phyloP scores from a whole-genome alignment of 2,329 filamentous ascomycete species.

The Scolecobasidium constrictum region DNA sequence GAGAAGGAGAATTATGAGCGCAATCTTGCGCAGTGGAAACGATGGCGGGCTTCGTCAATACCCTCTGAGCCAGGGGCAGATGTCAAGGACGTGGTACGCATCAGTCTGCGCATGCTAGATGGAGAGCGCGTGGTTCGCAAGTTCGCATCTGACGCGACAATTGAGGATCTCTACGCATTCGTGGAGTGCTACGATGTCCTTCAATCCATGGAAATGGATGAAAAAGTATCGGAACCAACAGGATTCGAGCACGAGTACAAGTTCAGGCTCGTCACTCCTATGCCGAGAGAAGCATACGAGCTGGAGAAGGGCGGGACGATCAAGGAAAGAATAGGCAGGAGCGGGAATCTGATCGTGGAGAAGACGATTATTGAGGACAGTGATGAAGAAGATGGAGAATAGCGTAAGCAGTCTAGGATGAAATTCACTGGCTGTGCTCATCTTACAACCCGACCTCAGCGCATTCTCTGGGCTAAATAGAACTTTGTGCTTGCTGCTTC shows the following conservation, averaged over 20 bases:
- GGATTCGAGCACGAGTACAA: slow-evolving; percentile 70
- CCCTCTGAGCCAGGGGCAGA: slow-evolving; percentile 54
- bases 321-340: slow-evolving; percentile 63
- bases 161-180: slow-evolving; percentile 92
- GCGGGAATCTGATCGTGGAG: slow-evolving; percentile 86
- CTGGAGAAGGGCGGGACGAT: slow-evolving; percentile 56
- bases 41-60: slow-evolving; percentile 64
- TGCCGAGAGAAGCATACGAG: slow-evolving; percentile 75
- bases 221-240: slow-evolving; percentile 42
- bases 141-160: slow-evolving; percentile 56
- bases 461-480: too few species aligned
- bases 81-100: slow-evolving; percentile 60
- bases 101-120: slow-evolving; percentile 50
- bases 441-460: too few species aligned
- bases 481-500: too few species aligned
- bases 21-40: slow-evolving; percentile 61
- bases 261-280: slow-evolving; percentile 76
- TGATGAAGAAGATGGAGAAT: slow-evolving; percentile 27
- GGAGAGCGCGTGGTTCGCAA: slow-evolving; percentile 67
- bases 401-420: too few species aligned
- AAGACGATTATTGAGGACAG: slow-evolving; percentile 46
- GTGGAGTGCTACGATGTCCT: slow-evolving; percentile 78
- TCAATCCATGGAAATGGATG: slow-evolving; percentile 26
- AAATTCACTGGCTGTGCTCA: too few species aligned
- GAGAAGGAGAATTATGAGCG: slow-evolving; percentile 46